Evolutionary conservation across 1,284 basidiomycete species (phyloP).

Genomic region (Fomitopsis betulina): DNA sequence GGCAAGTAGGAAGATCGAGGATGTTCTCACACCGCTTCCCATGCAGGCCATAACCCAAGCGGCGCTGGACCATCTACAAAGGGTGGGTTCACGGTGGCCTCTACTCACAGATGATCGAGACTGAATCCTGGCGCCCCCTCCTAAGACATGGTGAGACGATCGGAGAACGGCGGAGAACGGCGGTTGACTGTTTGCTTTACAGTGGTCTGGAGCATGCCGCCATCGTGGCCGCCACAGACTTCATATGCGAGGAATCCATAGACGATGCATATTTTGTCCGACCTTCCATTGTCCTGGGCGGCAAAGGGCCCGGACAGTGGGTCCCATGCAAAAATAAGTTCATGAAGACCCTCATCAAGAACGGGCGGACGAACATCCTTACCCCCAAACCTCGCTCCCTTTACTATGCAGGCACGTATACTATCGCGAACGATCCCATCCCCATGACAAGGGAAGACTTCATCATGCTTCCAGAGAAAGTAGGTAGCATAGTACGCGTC

Average conservation of each 20-base stretch:
- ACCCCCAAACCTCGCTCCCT: background rate
- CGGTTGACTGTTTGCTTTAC: background rate
- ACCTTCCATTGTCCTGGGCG: background rate
- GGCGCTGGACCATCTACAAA: background rate
- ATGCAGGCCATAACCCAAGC: background rate
- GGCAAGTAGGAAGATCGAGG: background rate
- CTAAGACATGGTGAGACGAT: background rate
- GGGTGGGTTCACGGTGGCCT: slow-evolving; percentile 2
- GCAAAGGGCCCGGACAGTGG: background rate
- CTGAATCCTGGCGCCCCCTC: background rate
- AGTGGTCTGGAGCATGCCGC: background rate
- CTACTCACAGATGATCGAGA: background rate
- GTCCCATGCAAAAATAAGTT: background rate
- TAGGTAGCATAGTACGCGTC: background rate
- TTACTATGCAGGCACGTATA: background rate
- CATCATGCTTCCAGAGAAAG: background rate
- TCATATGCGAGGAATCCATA: background rate
- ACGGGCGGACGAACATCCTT: background rate
- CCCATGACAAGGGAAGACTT: background rate
- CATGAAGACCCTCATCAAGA: background rate
- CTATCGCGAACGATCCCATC: background rate
- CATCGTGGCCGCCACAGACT: background rate
- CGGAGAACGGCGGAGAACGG: background rate
- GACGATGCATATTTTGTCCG: background rate
- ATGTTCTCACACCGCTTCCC: background rate